Evolutionary conservation across 306 rosid genomes (phyloP), one percentile per base, ranked within the genome.

Genomic region (Glycine tomentella): DNA sequence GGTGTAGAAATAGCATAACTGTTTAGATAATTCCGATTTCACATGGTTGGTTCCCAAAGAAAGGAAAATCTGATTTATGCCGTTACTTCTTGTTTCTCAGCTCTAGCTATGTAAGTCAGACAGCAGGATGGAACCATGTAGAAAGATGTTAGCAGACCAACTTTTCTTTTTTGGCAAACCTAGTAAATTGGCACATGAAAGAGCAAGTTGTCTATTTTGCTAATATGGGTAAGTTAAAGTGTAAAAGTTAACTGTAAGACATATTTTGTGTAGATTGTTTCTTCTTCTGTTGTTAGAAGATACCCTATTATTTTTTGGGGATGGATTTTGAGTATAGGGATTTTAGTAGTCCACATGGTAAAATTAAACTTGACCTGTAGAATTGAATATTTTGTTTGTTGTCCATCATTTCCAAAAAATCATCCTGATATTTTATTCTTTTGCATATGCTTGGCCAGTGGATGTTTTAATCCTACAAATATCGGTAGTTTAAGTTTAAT

Each of bases 91-190:
- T 66, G 78, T 76, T 72, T 82, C 42, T 57, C 85, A 85, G 88
- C 36, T 85, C 79, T 80, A 70, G 82, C 49, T 3, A 72, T 25
- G 31, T 0, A 52, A 80, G 85, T 76, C 69, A 69, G 86, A 46
- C 75, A 56, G 80, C 77, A 74, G 80, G 76, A 74, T 48, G 79
- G 70, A 76, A 65, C 57, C 51, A 9, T 42, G 50, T 80, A 62
- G 78, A 57, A 82, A 50, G 83, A 74, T 52, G 79, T 62, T 71
- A 65, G 85, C 57, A 80, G 78, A 72, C 70, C 72, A 46, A 80
- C 72, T 82, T 61, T 82, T 82, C 79, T 17, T 84, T 25, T 74
- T 81, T 81, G 84, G 58, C 59, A 85, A 44, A 46, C 80, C 34
- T 56, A 72, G 89, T 69, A 79, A 82, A 80, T 82, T 50, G 79